A percentile compares a stretch with the other conserved stretches of the same genome.
Conservation (phyloP, 1,284 basidiomycete genomes). For the Sanghuangporus weigelae region DNA sequence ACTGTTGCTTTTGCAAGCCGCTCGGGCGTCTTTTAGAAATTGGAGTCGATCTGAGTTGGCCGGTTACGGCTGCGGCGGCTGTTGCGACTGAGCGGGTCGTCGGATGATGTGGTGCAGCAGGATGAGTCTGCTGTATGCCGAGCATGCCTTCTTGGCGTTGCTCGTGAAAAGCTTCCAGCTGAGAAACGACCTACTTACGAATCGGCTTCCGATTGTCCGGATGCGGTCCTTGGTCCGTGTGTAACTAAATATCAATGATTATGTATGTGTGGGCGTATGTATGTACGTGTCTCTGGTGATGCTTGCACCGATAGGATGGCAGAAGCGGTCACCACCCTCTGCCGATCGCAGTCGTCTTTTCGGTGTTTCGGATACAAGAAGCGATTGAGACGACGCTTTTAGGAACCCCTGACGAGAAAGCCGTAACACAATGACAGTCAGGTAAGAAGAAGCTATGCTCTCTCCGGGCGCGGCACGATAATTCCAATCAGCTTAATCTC, state of each 20-base stretch:
- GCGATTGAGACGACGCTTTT: background rate
- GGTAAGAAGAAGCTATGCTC: background rate
- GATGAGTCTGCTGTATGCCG: constrained; percentile 14
- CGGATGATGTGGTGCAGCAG: constrained; percentile 1
- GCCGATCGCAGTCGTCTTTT: constrained; percentile 1
- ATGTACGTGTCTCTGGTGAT: background rate
- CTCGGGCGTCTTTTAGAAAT: background rate
- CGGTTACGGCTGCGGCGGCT: background rate
- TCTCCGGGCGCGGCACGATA: background rate
- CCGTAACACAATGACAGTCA: background rate
- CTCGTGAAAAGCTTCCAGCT: background rate
- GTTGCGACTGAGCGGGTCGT: background rate
- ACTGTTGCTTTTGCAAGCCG: background rate
- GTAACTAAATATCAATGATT: background rate
- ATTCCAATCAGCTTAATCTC: background rate
- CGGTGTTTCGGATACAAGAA: background rate
- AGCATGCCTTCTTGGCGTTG: constrained; percentile 11
- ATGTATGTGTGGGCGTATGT: background rate
- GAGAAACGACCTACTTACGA: background rate
- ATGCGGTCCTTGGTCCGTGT: background rate
- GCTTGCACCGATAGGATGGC: background rate
- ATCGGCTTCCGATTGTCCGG: background rate
- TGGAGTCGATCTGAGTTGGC: background rate
- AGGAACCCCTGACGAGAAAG: background rate
- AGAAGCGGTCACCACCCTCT: background rate